Evolutionary conservation across 106 monocot species (phyloP).

Genomic region (Iris macrosiphon): DNA sequence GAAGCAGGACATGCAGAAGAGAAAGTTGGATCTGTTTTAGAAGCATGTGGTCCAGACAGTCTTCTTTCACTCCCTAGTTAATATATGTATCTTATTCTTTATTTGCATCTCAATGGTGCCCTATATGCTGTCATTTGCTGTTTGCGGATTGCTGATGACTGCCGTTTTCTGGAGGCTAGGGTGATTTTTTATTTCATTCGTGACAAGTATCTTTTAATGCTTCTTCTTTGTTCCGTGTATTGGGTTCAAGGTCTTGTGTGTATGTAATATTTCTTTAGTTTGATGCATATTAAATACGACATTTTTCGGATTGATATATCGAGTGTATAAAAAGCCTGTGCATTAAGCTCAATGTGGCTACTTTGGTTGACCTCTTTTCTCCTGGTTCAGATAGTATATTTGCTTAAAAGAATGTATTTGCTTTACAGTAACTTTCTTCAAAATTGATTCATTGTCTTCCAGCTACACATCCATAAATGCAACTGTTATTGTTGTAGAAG

Average conservation of each 20-base stretch:
- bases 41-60: not conserved
- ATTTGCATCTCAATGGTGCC: not conserved
- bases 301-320: no score
- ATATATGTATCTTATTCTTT: not conserved
- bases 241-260: not conserved
- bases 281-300: no score
- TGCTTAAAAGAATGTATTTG: no score
- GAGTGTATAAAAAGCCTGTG: no score
- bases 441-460: no score
- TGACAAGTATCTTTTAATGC: not conserved
- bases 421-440: no score
- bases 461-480: no score
- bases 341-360: no score
- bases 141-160: slow-evolving; percentile 4
- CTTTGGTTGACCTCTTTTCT: no score
- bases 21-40: slow-evolving; percentile 73
- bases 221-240: no score
- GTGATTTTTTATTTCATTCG: slow-evolving; percentile 5
- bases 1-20: slow-evolving; percentile 94
- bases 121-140: not conserved
- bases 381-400: no score
- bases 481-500: no score
- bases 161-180: not conserved
- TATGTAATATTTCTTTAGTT: slow-evolving; percentile 2
- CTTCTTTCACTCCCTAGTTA: not conserved